Evolutionary conservation across 1,284 basidiomycete species (phyloP).

Genomic region (Malassezia brasiliensis): DNA sequence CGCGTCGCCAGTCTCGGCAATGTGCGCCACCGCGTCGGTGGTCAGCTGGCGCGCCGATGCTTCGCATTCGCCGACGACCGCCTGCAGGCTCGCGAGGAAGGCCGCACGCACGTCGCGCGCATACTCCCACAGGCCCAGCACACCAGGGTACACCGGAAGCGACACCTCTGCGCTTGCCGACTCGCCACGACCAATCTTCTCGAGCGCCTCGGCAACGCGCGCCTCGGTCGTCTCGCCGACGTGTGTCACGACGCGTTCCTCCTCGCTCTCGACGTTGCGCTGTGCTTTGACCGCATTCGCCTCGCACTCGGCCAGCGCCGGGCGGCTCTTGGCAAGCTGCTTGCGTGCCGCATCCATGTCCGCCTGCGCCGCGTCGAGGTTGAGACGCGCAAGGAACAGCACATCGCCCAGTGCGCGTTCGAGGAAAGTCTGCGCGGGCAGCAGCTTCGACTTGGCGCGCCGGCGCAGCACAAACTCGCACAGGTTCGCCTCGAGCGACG

Average conservation of each 20-base stretch:
- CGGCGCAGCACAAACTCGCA: slow-evolving; percentile 92
- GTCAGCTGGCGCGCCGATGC: slow-evolving; percentile 70
- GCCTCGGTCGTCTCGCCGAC: slow-evolving; percentile 55
- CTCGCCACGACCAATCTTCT: slow-evolving; percentile 66
- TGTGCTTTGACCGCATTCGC: slow-evolving; percentile 65
- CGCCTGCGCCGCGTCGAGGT: slow-evolving; percentile 69
- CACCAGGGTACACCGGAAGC: slow-evolving; percentile 71
- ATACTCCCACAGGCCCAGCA: slow-evolving; percentile 80
- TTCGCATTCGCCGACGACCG: slow-evolving; percentile 70
- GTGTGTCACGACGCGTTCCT: slow-evolving; percentile 61
- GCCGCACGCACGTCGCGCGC: slow-evolving; percentile 70
- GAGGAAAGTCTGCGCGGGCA: slow-evolving; percentile 88
- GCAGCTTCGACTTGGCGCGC: slow-evolving; percentile 86
- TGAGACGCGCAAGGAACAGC: slow-evolving; percentile 74
- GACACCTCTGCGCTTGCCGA: slow-evolving; percentile 46
- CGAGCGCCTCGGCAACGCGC: slow-evolving; percentile 61
- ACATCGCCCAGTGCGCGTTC: slow-evolving; percentile 79
- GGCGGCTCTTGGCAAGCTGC: slow-evolving; percentile 64
- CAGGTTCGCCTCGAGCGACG: slow-evolving; percentile 78
- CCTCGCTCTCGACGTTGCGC: slow-evolving; percentile 65
- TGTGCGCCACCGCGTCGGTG: slow-evolving; percentile 62
- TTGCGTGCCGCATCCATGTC: slow-evolving; percentile 68
- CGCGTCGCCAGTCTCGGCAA: slow-evolving; percentile 60
- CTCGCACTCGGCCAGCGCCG: slow-evolving; percentile 78
- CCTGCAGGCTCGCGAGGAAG: slow-evolving; percentile 71